Conservation (phyloP, 73 alveolate species). For the Paramecium bursaria region DNA sequence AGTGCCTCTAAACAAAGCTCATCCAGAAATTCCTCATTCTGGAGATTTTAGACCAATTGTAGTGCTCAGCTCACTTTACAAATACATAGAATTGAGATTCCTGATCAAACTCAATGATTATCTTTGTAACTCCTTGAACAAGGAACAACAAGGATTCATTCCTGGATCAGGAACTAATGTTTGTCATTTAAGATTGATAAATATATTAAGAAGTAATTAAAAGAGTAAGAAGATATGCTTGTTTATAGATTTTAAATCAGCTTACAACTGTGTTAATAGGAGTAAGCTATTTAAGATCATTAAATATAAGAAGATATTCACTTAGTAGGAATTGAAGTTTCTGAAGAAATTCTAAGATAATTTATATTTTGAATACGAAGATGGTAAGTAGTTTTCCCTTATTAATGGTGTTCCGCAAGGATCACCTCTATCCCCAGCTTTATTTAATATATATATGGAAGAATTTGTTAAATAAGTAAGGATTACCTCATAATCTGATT, state of each 20-base stretch:
- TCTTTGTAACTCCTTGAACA: too few relatives aligned
- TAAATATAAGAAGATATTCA: neutral
- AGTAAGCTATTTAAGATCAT: neutral
- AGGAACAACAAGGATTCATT: too few relatives aligned
- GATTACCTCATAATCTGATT: neutral
- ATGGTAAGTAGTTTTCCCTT: neutral
- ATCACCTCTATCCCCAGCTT: neutral
- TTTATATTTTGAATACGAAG: neutral
- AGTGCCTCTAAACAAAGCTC: neutral
- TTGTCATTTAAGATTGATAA: too few relatives aligned
- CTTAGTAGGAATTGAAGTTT: neutral
- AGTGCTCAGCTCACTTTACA: neutral
- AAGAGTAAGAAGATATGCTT: too few relatives aligned
- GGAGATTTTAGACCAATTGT: constrained; percentile 11
- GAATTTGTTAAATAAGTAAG: neutral
- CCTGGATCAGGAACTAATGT: too few relatives aligned
- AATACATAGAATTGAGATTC: neutral
- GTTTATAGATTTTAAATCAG: neutral
- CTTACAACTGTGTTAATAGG: neutral
- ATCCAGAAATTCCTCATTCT: neutral
- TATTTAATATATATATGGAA: neutral
- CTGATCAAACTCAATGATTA: neutral
- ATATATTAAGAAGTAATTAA: too few relatives aligned
- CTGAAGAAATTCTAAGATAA: neutral
- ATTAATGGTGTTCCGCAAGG: neutral